Evolutionary conservation across 148 eudicot species (phyloP), one percentile per base, ranked within the genome.

Genomic region (Rhododendron ferrugineum): DNA sequence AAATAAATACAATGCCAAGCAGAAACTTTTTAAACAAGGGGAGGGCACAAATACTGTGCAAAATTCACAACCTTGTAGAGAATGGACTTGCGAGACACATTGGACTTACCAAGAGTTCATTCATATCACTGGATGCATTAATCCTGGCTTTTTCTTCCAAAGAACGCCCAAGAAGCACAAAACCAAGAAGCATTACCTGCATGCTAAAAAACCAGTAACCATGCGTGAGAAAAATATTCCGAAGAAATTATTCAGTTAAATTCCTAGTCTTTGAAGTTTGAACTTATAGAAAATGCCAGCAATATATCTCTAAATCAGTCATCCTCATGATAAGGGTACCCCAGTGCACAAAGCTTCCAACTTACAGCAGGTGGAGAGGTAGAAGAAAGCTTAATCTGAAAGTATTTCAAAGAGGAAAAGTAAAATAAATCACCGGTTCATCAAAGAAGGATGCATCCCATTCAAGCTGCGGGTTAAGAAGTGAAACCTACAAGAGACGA

Each of bases 151-250:
- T 95, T 88, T 95, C 97, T 88, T 95, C 98, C 80, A 95, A 81
- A 77, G 98, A 93, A 77, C 98, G 98, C 78, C 98, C 98, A 85
- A 95, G 93, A 80, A 95, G 94, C 84, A 95, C 96, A 83, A 95
- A 95, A 76, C 98, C 98, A 87, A 95, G 98, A 92, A 95, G 98
- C 98, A 96, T 96, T 85, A 96, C 98, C 98, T 96, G 98, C 94
- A 90, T 89, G 83, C 98, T 96, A 93, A 88, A 89, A 90, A 87
- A 88, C 86, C 26, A 86, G 81, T 72, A 88, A 85, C 84, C 70
- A 66, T 81, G 62, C 54, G 87, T 87, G 84, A 89, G 88, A 85
- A 84, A 23, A 64, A 26, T 30, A 22, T 81, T 14, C 40, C 8
- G 1, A 81, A 58, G 30, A 58, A 80, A 52, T 23, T 16, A 80